A percentile compares a stretch with the other conserved stretches of the same genome.
Evolutionary conservation across 176 grass and related monocot species (phyloP).

Genomic region (Avena insularis): DNA sequence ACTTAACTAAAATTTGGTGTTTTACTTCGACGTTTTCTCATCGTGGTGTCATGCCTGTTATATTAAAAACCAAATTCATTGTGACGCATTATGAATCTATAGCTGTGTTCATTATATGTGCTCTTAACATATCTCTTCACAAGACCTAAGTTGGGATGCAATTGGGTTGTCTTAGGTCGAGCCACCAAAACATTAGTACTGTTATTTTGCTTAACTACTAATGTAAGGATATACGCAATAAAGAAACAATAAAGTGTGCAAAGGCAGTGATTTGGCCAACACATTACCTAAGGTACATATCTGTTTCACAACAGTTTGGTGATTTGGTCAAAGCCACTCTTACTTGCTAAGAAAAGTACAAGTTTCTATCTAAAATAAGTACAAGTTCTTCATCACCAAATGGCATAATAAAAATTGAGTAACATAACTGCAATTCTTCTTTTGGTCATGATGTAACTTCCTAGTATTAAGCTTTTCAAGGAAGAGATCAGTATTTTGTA

Average conservation of each 20-base stretch:
- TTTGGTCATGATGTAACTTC: not conserved
- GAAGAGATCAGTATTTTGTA: not conserved
- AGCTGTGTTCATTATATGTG: not conserved
- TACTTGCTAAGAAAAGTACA: not conserved
- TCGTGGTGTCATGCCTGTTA: not conserved
- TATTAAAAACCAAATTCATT: not conserved
- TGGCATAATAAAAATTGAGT: not conserved
- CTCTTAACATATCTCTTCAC: not conserved
- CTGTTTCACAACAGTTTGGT: not conserved
- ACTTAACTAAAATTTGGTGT: not conserved
- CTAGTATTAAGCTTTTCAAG: not conserved
- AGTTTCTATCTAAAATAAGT: not conserved
- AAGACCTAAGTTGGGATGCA: not conserved
- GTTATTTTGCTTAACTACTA: not conserved
- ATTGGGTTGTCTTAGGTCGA: not conserved
- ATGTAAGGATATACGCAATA: not conserved
- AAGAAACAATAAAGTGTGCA: not conserved
- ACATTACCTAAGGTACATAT: not conserved
- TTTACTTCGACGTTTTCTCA: conserved; percentile 23
- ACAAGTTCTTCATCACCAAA: not conserved
- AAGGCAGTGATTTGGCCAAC: not conserved
- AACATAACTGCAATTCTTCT: not conserved
- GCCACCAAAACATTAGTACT: not conserved
- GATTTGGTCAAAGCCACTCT: not conserved
- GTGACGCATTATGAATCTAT: not conserved